phyloP scores from a whole-genome alignment of 2,329 filamentous ascomycete genomes.

The Neopestalotiopsis rosae region DNA sequence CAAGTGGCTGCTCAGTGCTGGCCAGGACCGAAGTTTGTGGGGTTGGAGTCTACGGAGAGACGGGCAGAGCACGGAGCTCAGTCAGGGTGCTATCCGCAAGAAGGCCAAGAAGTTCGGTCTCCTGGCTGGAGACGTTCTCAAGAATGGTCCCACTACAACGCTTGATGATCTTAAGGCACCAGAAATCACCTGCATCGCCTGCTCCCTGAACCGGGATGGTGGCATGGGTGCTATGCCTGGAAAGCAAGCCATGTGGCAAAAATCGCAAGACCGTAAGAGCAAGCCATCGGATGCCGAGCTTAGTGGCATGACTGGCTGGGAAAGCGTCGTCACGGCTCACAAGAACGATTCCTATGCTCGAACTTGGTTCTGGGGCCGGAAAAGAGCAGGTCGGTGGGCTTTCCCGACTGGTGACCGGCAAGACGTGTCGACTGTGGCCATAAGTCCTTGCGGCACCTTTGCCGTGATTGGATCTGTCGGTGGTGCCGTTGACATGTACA shows the following conservation, averaged over 20 bases:
- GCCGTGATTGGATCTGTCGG: constrained; percentile 84
- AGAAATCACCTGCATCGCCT: constrained; percentile 89
- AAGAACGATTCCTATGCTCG: constrained; percentile 82
- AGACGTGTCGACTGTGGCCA: constrained; percentile 84
- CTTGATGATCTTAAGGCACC: constrained; percentile 85
- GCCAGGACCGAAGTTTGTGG: constrained; percentile 90
- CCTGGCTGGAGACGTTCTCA: constrained; percentile 60
- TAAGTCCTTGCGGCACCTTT: constrained; percentile 93
- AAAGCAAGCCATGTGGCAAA: constrained; percentile 83
- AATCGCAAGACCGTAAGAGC: constrained; percentile 65
- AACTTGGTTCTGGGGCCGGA: constrained; percentile 98
- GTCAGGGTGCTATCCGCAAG: constrained; percentile 85
- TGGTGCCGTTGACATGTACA: constrained; percentile 93
- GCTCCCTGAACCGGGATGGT: constrained; percentile 90
- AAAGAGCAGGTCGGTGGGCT: constrained; percentile 90
- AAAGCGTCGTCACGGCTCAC: constrained; percentile 94
- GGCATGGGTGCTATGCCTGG: constrained; percentile 87
- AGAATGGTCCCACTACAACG: constrained; percentile 65
- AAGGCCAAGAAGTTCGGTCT: constrained; percentile 90
- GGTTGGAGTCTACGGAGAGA: constrained; percentile 94
- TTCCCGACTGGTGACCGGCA: constrained; percentile 84
- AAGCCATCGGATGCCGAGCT: constrained; percentile 71
- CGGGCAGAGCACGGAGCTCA: constrained; percentile 91
- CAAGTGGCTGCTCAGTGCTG: constrained; percentile 93
- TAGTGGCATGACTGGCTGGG: constrained; percentile 88